Base-by-base conservation (phyloP, 148 eudicot species). In the Vaccinium macrocarpon region DNA sequence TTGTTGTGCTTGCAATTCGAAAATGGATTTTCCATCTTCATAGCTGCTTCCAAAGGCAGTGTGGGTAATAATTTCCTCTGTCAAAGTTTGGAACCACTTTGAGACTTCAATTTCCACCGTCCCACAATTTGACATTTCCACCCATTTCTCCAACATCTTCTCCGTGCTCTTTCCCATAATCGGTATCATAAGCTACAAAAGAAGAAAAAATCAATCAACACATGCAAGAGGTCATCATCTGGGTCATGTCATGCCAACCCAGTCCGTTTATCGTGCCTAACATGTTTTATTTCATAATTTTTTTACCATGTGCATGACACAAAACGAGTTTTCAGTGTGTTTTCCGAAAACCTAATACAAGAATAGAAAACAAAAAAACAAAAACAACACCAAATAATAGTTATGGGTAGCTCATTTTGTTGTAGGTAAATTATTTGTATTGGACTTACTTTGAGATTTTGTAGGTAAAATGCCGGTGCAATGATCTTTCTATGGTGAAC, bases 111-210 rank as follows among this genome's bases (percentile, higher is more conserved):
- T 91, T 79, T 91, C 95, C 46, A 89, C 88, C 82, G 81, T 87
- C 29, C 91, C 93, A 32, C 89, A 81, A 62, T 80, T 86, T 12
- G 89, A 88, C 79, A 88, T 91, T 29, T 81, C 79, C 55, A 84
- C 61, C 95, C 95, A 92, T 82, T 86, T 90, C 51, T 92, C 91
- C 80, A 92, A 75, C 95, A 92, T 92, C 77, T 87, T 89, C 72
- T 81, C 88, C 83, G 85, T 91, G 77, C 89, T 87, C 81, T 89
- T 88, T 71, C 91, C 93, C 91, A 92, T 88, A 42, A 89, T 84
- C 51, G 95, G 95, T 79, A 92, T 87, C 93, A 92, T 91, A 83
- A 91, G 84, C 95, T 92, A 25, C 57, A 12, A 11, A 16, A 5
- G 46, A 53, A 18, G 6, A 2, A 4, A 53, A 4, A 35, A 16